Conservation (phyloP, 495 filamentous ascomycete species). For the Aspergillus incahuasiensis region DNA sequence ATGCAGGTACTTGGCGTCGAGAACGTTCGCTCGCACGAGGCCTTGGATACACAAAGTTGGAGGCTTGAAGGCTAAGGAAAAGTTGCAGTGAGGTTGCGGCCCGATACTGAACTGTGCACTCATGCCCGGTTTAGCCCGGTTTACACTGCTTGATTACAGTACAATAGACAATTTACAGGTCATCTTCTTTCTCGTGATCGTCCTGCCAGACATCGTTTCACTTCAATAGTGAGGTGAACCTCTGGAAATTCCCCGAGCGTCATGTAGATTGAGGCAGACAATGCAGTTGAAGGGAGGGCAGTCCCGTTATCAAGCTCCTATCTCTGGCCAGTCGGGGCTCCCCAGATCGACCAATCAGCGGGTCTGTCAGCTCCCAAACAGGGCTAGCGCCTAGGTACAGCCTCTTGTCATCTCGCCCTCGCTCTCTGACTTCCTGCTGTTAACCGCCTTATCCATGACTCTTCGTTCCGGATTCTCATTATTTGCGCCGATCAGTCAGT, state of each 20-base stretch:
- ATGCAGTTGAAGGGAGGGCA: neutral
- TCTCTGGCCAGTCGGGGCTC: slow-evolving; percentile 12
- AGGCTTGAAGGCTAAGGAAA: neutral
- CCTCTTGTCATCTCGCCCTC: neutral
- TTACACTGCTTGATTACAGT: neutral
- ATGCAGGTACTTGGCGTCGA: slow-evolving; percentile 2
- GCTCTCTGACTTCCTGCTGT: neutral
- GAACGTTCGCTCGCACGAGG: neutral
- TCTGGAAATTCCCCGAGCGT: neutral
- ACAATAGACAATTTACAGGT: neutral
- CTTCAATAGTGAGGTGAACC: neutral
- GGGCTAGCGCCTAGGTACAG: neutral
- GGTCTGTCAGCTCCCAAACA: neutral
- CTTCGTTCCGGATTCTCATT: slow-evolving; percentile 18
- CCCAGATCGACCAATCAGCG: slow-evolving; percentile 2
- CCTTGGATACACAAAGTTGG: neutral
- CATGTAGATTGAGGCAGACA: neutral
- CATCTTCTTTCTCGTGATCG: neutral
- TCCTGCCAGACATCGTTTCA: neutral
- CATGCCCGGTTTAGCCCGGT: neutral
- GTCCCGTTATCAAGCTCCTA: slow-evolving; percentile 1
- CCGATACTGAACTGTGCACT: neutral
- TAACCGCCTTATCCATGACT: slow-evolving; percentile 15
- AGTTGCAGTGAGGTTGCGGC: neutral
- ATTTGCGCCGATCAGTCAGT: slow-evolving; percentile 27